Conservation (phyloP, 306 rosid genomes). For the Castanea sativa region DNA sequence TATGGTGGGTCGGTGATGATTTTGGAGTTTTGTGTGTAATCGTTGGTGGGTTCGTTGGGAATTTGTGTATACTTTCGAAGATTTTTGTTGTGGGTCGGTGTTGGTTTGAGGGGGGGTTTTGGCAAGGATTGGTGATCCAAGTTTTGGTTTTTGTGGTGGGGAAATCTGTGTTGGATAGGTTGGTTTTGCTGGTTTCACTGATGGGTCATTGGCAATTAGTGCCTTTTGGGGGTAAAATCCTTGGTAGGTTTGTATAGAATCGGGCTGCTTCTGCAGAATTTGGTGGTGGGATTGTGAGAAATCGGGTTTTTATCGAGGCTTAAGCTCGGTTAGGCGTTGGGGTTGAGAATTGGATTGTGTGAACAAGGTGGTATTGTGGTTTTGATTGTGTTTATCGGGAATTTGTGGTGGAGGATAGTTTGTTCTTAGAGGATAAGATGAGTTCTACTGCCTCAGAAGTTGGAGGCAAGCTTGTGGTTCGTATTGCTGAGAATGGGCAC, state of each 20-base stretch:
- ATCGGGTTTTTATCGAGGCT: slow-evolving; percentile 23
- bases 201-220: slow-evolving; percentile 23
- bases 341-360: background rate
- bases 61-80: background rate
- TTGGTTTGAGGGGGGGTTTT: slow-evolving; percentile 33
- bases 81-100: slow-evolving; percentile 17
- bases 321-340: slow-evolving; percentile 20
- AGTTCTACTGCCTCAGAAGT: slow-evolving; percentile 53
- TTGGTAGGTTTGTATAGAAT: slow-evolving; percentile 7
- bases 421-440: slow-evolving; percentile 50
- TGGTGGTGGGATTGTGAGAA: slow-evolving; percentile 18
- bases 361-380: slow-evolving; percentile 15
- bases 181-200: slow-evolving; percentile 11
- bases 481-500: slow-evolving; percentile 89
- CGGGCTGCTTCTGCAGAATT: slow-evolving; percentile 21
- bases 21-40: slow-evolving; percentile 19
- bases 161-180: slow-evolving; percentile 21
- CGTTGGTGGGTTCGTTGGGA: slow-evolving; percentile 23
- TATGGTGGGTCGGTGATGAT: slow-evolving; percentile 17
- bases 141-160: slow-evolving; percentile 15
- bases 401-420: slow-evolving; percentile 25
- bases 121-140: slow-evolving; percentile 32
- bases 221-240: background rate
- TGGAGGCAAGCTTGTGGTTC: slow-evolving; percentile 69
- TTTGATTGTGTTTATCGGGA: slow-evolving; percentile 25